Conservation (phyloP, 805 yeast genomes). For the Ogataea trehaloabstinens region DNA sequence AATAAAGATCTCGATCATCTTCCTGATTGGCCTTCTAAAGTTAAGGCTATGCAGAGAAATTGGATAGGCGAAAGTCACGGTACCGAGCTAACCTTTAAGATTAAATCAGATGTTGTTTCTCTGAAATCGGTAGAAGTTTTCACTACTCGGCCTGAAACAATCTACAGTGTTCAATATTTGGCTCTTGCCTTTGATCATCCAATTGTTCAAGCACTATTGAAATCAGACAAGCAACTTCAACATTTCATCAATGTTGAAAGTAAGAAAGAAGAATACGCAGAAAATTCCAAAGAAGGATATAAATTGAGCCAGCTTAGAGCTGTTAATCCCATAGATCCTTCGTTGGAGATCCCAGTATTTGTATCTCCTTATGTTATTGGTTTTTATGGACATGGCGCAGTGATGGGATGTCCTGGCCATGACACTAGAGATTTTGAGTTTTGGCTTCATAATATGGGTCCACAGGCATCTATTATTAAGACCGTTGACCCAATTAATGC, state of each 20-base stretch:
- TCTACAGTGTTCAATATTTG: conserved; percentile 77
- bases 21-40: conserved; percentile 83
- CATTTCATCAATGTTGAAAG: conserved; percentile 43
- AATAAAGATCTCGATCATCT: conserved; percentile 61
- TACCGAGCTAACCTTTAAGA: conserved; percentile 57
- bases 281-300: conserved; percentile 57
- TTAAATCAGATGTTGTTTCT: conserved; percentile 18
- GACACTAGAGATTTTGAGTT: conserved; percentile 81
- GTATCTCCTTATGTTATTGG: conserved; percentile 89
- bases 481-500: conserved; percentile 45
- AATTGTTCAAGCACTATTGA: conserved; percentile 41
- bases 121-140: conserved; percentile 47
- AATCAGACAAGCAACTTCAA: conserved; percentile 38
- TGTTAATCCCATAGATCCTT: conserved; percentile 56
- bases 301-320: conserved; percentile 43
- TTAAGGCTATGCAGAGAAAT: conserved; percentile 83
- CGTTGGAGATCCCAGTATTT: conserved; percentile 62
- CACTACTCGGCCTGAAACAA: conserved; percentile 90
- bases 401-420: conserved; percentile 98
- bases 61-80: conserved; percentile 95
- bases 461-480: conserved; percentile 33
- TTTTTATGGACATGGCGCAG: conserved; percentile 87
- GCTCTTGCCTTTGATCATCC: conserved; percentile 78
- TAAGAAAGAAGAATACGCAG: conserved; percentile 36
- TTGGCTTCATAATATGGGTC: conserved; percentile 65